Evolutionary conservation across 2,329 filamentous ascomycete species (phyloP), one percentile per base, ranked within the genome.

Genomic region (Neofusicoccum laricinum): DNA sequence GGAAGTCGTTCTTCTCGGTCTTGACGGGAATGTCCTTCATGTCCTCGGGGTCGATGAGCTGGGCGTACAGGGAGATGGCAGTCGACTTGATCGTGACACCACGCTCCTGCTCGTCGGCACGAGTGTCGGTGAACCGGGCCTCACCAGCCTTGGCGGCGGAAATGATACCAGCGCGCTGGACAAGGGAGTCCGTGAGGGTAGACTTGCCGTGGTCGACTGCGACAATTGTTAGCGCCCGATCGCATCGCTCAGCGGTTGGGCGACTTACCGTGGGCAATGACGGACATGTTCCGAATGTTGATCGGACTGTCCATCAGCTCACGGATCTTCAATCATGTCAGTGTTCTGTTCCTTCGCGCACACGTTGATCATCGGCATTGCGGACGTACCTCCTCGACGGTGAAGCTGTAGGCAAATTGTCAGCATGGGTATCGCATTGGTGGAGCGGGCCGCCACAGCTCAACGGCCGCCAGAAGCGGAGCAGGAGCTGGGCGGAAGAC

Each of bases 81-180:
- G 95, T 99, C 65, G 95, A 99, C 90, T 99, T 99, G 90, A 99
- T 99, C 76, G 95, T 99, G 78, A 99, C 97, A 89, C 95, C 93
- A 90, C 95, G 93, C 81, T 99, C 95, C 86, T 99, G 95, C 83
- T 99, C 95, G 81, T 99, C 95, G 71, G 90, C 84, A 84, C 95
- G 91, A 70, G 95, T 99, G 84, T 99, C 95, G 76, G 93, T 99
- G 80, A 94, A 96, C 82, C 95, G 90, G 72, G 90, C 89, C 80
- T 96, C 92, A 83, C 95, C 95, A 76, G 95, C 95, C 86, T 98
- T 98, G 76, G 92, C 92, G 75, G 92, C 91, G 75, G 95, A 98
- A 80, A 99, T 97, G 79, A 99, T 99, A 94, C 95, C 95, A 78
- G 94, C 94, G 85, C 96, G 95, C 85, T 96, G 93, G 80, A 99